Conservation (phyloP, 129 eudicot species). For the Tanacetum coccineum region DNA sequence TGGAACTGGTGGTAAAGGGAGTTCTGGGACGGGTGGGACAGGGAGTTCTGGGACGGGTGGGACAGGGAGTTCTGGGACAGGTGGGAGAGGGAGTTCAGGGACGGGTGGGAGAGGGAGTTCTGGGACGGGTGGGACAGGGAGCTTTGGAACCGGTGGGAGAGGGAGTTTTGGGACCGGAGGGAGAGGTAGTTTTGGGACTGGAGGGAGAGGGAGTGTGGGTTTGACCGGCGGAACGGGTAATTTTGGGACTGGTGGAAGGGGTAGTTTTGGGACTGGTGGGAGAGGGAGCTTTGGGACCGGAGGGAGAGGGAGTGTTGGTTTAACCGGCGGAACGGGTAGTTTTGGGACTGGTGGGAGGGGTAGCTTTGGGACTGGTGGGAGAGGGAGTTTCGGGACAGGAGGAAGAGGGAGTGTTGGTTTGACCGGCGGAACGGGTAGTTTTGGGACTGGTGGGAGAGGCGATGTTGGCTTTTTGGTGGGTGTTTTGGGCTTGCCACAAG, state of each 20-base stretch:
- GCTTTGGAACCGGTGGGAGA: conserved; percentile 24
- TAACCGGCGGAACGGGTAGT: neutral
- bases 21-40: conserved; percentile 1
- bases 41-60: conserved; percentile 16
- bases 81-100: conserved; percentile 6
- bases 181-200: too few species aligned
- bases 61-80: neutral
- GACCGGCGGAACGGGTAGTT: neutral
- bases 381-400: conserved; percentile 11
- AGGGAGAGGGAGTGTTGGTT: neutral
- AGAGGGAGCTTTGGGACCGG: neutral
- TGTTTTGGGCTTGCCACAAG: conserved; percentile 34
- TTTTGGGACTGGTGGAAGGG: too few species aligned
- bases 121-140: conserved; percentile 25
- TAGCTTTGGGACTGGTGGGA: too few species aligned
- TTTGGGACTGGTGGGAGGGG: conserved; percentile 14
- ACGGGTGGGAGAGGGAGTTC: conserved; percentile 13
- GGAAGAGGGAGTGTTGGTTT: neutral
- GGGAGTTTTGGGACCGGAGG: conserved; percentile 13
- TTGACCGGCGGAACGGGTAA: too few species aligned
- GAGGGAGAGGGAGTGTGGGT: too few species aligned
- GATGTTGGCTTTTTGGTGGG: conserved; percentile 17
- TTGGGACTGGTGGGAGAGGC: neutral
- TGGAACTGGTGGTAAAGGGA: neutral
- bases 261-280: too few species aligned